phyloP scores from a whole-genome alignment of 345 rosid species.

The Hibiscus syriacus region DNA sequence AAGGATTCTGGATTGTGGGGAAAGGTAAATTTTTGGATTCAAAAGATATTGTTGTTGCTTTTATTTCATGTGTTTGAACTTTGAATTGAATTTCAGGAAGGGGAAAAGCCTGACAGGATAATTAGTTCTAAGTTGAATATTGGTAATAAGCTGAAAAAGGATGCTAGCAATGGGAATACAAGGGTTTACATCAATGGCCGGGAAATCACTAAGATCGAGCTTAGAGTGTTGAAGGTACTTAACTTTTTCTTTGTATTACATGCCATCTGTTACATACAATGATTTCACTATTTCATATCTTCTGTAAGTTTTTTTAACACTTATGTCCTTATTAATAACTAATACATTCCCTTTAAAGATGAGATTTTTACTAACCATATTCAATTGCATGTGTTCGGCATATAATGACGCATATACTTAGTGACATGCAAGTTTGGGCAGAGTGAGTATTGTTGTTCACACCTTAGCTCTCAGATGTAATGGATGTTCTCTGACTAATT shows the following conservation, averaged over 20 bases:
- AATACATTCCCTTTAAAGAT: too few species aligned
- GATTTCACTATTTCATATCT: not conserved
- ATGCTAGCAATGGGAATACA: conserved; percentile 56
- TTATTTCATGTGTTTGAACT: not conserved
- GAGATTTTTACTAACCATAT: too few species aligned
- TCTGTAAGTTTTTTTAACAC: not conserved
- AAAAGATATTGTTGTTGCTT: not conserved
- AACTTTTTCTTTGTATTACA: not conserved
- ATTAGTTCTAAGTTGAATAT: conserved; percentile 50
- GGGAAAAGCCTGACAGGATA: conserved; percentile 55
- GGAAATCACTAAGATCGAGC: conserved; percentile 50
- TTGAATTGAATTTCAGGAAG: conserved; percentile 36
- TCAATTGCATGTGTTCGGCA: not conserved
- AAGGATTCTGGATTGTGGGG: conserved; percentile 60
- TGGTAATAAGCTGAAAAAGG: conserved; percentile 37
- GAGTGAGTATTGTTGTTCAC: too few species aligned
- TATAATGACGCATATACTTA: too few species aligned
- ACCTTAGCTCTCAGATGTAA: too few species aligned
- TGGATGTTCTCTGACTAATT: too few species aligned
- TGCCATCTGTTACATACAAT: not conserved
- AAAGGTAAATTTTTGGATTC: conserved; percentile 34
- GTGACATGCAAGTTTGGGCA: too few species aligned
- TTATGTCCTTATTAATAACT: not conserved
- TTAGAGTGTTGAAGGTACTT: conserved; percentile 37
- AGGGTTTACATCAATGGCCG: conserved; percentile 61